Evolutionary conservation across 2,329 filamentous ascomycete genomes (phyloP).

Genomic region (Claviceps sp.): DNA sequence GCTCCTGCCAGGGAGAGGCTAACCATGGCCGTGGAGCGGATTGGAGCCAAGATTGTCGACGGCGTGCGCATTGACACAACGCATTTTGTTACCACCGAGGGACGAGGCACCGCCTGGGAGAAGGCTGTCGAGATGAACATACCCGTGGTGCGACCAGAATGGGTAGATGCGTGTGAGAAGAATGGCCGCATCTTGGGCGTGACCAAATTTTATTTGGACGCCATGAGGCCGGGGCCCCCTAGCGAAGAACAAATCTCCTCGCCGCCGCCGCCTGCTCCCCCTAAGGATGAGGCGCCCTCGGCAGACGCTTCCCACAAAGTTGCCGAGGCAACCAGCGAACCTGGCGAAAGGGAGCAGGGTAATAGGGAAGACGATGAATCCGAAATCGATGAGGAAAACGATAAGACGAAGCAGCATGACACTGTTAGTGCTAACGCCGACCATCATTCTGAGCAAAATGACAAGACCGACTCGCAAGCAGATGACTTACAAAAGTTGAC

Average conservation of each 20-base stretch:
- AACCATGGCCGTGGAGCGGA: slow-evolving; percentile 63
- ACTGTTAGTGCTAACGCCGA: slow-evolving; percentile 6
- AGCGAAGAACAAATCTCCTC: slow-evolving; percentile 16
- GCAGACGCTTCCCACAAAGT: slow-evolving; percentile 14
- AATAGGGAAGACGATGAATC: slow-evolving; percentile 6
- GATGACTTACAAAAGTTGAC: slow-evolving; percentile 42
- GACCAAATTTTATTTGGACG: slow-evolving; percentile 90
- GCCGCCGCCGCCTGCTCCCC: slow-evolving; percentile 16
- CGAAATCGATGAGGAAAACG: slow-evolving; percentile 7
- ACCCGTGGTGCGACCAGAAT: slow-evolving; percentile 89
- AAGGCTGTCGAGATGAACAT: slow-evolving; percentile 97
- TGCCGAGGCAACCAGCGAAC: slow-evolving; percentile 5
- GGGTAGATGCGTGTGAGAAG: slow-evolving; percentile 92
- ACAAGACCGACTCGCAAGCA: slow-evolving; percentile 15
- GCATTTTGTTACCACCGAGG: slow-evolving; percentile 94
- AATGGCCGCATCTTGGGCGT: slow-evolving; percentile 89
- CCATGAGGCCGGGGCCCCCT: slow-evolving; percentile 37
- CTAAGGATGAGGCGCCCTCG: slow-evolving; percentile 11
- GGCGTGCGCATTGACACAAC: slow-evolving; percentile 92
- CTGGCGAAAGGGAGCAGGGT: slow-evolving; percentile 14
- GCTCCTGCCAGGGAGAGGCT: slow-evolving; percentile 59
- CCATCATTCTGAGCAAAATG: slow-evolving; percentile 22
- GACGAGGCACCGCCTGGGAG: slow-evolving; percentile 81
- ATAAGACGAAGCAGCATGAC: slow-evolving; percentile 13
- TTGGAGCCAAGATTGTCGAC: slow-evolving; percentile 86